A percentile compares a stretch with the other conserved stretches of the same genome.
Evolutionary conservation across 352 stramenopile genomes (phyloP).

Genomic region (Globisporangium spiculum): DNA sequence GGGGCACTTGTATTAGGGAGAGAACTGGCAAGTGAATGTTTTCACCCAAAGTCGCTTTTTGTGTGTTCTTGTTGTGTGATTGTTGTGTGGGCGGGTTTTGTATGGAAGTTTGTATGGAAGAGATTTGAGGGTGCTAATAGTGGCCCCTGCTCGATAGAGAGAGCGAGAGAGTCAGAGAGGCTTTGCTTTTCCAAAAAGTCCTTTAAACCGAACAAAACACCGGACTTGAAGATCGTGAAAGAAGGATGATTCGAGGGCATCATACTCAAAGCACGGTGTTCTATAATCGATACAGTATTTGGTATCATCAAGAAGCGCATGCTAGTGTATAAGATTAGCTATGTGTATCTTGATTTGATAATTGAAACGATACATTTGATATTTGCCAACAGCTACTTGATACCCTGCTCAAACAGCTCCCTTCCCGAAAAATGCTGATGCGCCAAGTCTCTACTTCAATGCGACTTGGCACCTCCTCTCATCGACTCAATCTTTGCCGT

Average conservation of each 20-base stretch:
- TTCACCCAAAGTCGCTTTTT: slow-evolving; percentile 9
- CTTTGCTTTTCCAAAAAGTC: neutral
- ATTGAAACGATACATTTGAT: no score
- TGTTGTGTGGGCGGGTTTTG: slow-evolving; percentile 1
- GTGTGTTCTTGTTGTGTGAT: slow-evolving; percentile 1
- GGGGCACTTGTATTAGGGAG: slow-evolving; percentile 9
- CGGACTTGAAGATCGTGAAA: slow-evolving; percentile 9
- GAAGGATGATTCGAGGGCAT: neutral
- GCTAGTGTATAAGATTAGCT: no score
- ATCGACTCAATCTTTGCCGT: neutral
- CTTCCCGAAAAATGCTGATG: slow-evolving; percentile 4
- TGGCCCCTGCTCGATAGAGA: slow-evolving; percentile 8
- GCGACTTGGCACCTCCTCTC: neutral
- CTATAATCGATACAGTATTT: no score
- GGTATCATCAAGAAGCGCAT: no score
- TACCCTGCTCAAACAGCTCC: neutral
- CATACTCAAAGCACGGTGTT: no score
- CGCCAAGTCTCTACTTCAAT: slow-evolving; percentile 11
- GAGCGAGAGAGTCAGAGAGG: slow-evolving; percentile 11
- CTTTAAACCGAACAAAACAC: slow-evolving; percentile 7
- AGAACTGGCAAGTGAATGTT: neutral
- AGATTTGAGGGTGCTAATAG: neutral
- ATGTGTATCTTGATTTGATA: no score
- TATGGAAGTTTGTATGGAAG: slow-evolving; percentile 12
- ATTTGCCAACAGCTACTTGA: no score